phyloP scores from a whole-genome alignment of 495 filamentous ascomycete genomes.

The Pyronema domesticum region DNA sequence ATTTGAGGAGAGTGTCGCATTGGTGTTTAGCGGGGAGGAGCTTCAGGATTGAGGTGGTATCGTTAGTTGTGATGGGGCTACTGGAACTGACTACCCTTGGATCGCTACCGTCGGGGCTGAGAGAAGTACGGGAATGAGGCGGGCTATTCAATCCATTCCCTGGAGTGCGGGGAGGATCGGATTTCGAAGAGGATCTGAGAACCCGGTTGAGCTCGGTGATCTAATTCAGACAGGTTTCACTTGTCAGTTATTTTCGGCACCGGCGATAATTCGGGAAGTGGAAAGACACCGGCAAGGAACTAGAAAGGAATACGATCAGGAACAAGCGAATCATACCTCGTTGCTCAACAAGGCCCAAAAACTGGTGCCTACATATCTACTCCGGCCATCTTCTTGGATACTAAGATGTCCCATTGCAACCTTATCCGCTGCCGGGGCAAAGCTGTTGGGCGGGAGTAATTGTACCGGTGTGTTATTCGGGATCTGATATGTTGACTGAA shows the following conservation, averaged over 20 bases:
- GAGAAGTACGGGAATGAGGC: neutral
- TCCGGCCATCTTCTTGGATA: conserved; percentile 58
- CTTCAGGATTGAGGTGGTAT: conserved; percentile 7
- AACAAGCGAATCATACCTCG: conserved; percentile 37
- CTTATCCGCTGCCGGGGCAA: conserved; percentile 28
- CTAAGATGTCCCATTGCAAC: conserved; percentile 67
- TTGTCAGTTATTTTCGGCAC: neutral
- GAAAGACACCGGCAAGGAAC: neutral
- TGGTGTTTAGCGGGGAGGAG: conserved; percentile 6
- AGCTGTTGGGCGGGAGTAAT: no score
- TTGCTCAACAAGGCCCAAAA: conserved; percentile 82
- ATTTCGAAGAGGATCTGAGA: conserved; percentile 7
- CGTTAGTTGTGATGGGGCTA: conserved; percentile 17
- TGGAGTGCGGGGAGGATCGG: neutral
- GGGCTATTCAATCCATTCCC: neutral
- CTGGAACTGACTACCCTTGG: neutral
- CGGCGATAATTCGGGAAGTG: neutral
- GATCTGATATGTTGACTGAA: neutral
- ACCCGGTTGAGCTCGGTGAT: conserved; percentile 19
- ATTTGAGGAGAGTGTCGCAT: conserved; percentile 12
- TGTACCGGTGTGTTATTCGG: no score
- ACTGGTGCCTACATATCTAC: conserved; percentile 70
- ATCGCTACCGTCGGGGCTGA: neutral
- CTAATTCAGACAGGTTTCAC: neutral
- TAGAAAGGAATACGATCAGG: no score